phyloP scores from a whole-genome alignment of 2,329 filamentous ascomycete genomes.

The Colletotrichum sp. region DNA sequence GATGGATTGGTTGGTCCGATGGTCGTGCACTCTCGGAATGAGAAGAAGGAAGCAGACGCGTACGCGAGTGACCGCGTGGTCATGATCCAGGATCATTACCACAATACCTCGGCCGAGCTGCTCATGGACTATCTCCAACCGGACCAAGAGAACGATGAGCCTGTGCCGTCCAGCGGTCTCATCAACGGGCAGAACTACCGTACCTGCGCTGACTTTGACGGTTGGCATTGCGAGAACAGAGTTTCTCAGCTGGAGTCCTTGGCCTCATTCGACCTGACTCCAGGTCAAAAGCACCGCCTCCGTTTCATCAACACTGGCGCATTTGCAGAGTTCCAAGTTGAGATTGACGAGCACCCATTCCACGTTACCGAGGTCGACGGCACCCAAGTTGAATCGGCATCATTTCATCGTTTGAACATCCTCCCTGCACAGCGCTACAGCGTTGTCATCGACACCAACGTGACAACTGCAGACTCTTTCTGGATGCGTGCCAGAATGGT shows the following conservation, averaged over 20 bases:
- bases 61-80: constrained; percentile 60
- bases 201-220: constrained; percentile 35
- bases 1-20: constrained; percentile 74
- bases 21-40: constrained; percentile 65
- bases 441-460: constrained; percentile 66
- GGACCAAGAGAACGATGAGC: constrained; percentile 64
- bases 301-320: constrained; percentile 74
- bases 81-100: constrained; percentile 78
- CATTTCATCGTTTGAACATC: constrained; percentile 67
- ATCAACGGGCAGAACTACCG: constrained; percentile 60
- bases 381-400: constrained; percentile 64
- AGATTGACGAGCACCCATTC: constrained; percentile 71
- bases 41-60: constrained; percentile 20
- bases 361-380: constrained; percentile 74
- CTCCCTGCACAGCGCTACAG: constrained; percentile 76
- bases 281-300: constrained; percentile 66
- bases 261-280: constrained; percentile 45
- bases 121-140: constrained; percentile 60
- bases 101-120: constrained; percentile 57
- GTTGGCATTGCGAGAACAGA: constrained; percentile 48
- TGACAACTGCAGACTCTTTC: constrained; percentile 57
- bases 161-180: constrained; percentile 68
- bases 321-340: constrained; percentile 75
- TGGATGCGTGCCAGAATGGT: constrained; percentile 65
- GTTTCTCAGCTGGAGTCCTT: constrained; percentile 23